Conservation (phyloP, 768 basidiomycete genomes). For the Serendipita vermifera region DNA sequence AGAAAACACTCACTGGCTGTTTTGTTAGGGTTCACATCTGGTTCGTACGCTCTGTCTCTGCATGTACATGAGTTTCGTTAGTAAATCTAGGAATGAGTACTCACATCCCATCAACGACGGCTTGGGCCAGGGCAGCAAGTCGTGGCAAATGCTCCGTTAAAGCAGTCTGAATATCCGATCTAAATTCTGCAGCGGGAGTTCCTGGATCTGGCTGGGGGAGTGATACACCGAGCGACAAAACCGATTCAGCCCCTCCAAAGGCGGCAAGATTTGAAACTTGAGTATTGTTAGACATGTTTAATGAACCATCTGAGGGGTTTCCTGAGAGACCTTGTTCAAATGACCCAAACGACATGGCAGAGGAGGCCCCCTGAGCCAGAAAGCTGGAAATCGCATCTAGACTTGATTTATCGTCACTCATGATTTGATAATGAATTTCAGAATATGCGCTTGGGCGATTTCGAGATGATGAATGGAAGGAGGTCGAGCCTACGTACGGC, state of each 20-base stretch:
- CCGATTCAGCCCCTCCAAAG: too few species aligned
- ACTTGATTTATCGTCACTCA: not conserved
- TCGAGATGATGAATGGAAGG: too few species aligned
- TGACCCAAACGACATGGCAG: not conserved
- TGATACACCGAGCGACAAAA: too few species aligned
- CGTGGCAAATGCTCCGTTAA: not conserved
- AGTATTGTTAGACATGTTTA: too few species aligned
- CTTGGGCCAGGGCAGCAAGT: not conserved
- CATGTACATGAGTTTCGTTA: not conserved
- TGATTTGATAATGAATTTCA: not conserved
- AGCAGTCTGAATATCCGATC: not conserved
- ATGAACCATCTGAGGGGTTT: too few species aligned
- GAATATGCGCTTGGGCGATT: too few species aligned
- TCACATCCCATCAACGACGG: not conserved
- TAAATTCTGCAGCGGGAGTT: constrained; percentile 2
- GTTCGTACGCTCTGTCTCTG: constrained; percentile 5
- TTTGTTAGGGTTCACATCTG: constrained; percentile 9
- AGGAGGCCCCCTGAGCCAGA: not conserved
- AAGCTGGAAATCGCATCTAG: constrained; percentile 1
- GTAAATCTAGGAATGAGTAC: not conserved
- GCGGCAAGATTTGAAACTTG: too few species aligned
- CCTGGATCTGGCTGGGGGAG: not conserved
- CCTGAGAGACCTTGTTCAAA: too few species aligned
- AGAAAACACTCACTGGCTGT: not conserved
- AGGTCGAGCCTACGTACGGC: too few species aligned